These are phyloP conservation scores for Brassica nigra DNA, from an alignment of 345 rosid genomes.

Conservation along the genomic window DNA sequence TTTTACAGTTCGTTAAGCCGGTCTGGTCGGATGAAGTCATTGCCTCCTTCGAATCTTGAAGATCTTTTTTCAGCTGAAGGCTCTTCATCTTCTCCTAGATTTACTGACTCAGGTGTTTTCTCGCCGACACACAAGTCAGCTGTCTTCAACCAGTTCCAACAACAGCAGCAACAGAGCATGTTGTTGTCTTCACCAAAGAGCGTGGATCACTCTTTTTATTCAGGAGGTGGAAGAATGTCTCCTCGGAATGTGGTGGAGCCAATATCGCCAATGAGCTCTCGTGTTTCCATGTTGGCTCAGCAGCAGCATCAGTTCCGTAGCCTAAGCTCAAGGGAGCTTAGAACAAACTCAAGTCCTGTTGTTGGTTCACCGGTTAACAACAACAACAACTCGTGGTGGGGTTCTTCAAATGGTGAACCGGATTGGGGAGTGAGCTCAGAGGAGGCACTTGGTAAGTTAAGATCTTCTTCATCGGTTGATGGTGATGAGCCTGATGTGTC, in stretches of 20 bases:
- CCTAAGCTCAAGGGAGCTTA: constrained; percentile 64
- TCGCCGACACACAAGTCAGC: constrained; percentile 68
- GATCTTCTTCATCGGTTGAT: constrained; percentile 41
- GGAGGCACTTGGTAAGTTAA: constrained; percentile 50
- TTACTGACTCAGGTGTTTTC: constrained; percentile 56
- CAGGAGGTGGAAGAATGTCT: constrained; percentile 86
- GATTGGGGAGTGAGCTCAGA: constrained; percentile 67
- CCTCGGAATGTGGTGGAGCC: constrained; percentile 78
- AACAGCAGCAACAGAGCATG: constrained; percentile 30
- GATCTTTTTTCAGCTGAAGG: constrained; percentile 66
- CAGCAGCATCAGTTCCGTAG: constrained; percentile 66
- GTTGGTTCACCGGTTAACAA: constrained; percentile 63
- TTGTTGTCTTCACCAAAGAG: constrained; percentile 51
- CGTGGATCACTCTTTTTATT: neutral
- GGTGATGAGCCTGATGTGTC: constrained; percentile 87
- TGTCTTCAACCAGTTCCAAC: constrained; percentile 55
- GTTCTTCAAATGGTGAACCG: constrained; percentile 75
- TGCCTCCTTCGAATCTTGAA: constrained; percentile 82
- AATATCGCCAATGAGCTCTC: constrained; percentile 68
- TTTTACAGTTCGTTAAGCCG: constrained; percentile 55
- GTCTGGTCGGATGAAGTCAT: constrained; percentile 72
- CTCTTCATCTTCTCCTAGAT: constrained; percentile 57
- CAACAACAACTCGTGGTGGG: constrained; percentile 66
- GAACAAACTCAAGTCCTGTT: constrained; percentile 51
- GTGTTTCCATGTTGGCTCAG: constrained; percentile 69